Percentiles rank a stretch among this genome's conserved stretches.
phyloP scores from a whole-genome alignment of 1,139 yeast genomes.

The Diutina rugosa region DNA sequence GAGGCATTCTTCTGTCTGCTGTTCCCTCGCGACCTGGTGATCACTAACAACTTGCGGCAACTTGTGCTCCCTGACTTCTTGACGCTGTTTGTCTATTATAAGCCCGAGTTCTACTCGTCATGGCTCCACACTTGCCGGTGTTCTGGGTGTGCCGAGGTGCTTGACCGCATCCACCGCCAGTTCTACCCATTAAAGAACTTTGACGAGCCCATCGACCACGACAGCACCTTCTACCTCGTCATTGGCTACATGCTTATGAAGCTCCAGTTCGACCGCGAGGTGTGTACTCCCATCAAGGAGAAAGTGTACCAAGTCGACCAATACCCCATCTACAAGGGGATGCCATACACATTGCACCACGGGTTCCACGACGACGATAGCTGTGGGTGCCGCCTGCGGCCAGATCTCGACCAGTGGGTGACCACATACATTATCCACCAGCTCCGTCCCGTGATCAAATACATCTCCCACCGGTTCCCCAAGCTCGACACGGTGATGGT shows the following conservation, averaged over 20 bases:
- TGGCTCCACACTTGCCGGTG: constrained; percentile 26
- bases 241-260: constrained; percentile 25
- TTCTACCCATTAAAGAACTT: constrained; percentile 12
- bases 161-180: constrained; percentile 11
- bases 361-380: constrained; percentile 14
- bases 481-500: constrained; percentile 20
- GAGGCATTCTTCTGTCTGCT: constrained; percentile 23
- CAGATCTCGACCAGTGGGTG: constrained; percentile 21
- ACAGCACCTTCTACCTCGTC: constrained; percentile 19
- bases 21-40: constrained; percentile 7
- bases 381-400: constrained; percentile 13
- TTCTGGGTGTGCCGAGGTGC: constrained; percentile 21
- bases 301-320: constrained; percentile 11
- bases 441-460: constrained; percentile 17
- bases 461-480: constrained; percentile 13
- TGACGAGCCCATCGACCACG: constrained; percentile 10
- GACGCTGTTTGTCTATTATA: constrained; percentile 26
- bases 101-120: constrained; percentile 24
- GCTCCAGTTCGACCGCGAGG: constrained; percentile 25
- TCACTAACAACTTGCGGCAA: constrained; percentile 10
- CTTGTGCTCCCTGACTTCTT: constrained; percentile 25
- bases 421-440: constrained; percentile 26
- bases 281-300: constrained; percentile 24
- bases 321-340: constrained; percentile 26
- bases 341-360: constrained; percentile 23